Evolutionary conservation across 2,329 filamentous ascomycete genomes (phyloP).

Genomic region (Orbilia javanica): DNA sequence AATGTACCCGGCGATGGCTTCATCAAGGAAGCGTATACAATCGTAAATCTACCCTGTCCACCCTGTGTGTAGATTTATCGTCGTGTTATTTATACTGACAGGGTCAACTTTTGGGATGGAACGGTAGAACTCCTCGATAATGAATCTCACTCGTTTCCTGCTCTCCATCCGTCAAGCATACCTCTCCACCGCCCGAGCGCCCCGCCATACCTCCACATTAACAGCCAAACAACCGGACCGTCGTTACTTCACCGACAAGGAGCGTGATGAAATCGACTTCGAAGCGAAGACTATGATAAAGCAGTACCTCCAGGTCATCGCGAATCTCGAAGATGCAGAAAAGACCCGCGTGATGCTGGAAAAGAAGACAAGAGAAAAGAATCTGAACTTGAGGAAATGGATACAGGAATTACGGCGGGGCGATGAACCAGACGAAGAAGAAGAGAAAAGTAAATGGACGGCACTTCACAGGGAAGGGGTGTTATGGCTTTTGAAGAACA

Average conservation of each 20-base stretch:
- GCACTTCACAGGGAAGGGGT: slow-evolving; percentile 83
- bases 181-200: slow-evolving; percentile 81
- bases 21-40: slow-evolving; percentile 91
- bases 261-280: slow-evolving; percentile 88
- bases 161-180: slow-evolving; percentile 88
- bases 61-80: neutral
- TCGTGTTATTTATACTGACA: neutral
- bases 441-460: slow-evolving; percentile 76
- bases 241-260: slow-evolving; percentile 78
- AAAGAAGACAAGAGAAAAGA: slow-evolving; percentile 77
- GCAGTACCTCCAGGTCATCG: slow-evolving; percentile 85
- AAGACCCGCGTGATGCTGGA: slow-evolving; percentile 82
- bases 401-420: slow-evolving; percentile 77
- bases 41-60: slow-evolving; percentile 72
- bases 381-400: slow-evolving; percentile 71
- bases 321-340: slow-evolving; percentile 83
- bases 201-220: slow-evolving; percentile 70
- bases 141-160: slow-evolving; percentile 82
- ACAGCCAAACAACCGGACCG: slow-evolving; percentile 67
- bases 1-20: slow-evolving; percentile 78
- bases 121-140: slow-evolving; percentile 82
- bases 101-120: slow-evolving; percentile 48
- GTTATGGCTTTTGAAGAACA: slow-evolving; percentile 81
- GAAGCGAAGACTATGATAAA: slow-evolving; percentile 87
- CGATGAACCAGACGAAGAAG: slow-evolving; percentile 77